Evolutionary conservation across 495 filamentous ascomycete genomes (phyloP), one percentile per base, ranked within the genome.

Genomic region (Aspergillus sclerotiicarbonarius): DNA sequence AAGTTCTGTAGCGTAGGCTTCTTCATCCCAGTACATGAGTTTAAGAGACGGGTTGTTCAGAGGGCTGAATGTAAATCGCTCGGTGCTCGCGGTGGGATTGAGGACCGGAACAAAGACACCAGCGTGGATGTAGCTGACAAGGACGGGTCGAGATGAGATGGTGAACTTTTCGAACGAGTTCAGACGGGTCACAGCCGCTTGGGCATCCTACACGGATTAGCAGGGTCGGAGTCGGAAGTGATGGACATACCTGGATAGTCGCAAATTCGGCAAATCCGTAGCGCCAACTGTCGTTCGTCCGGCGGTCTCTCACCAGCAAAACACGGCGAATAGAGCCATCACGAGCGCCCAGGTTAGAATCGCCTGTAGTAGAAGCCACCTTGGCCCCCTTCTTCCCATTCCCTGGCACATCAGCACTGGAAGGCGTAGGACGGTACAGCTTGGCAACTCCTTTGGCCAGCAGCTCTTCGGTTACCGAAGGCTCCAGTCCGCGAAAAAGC

Each of bases 251-350:
- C 63, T 80, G 74, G 29, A 81, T 71, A 31, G 70, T 89, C n/a
- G 82, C 84, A 66, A 93, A 96, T 68, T 96, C 92, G 20, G 89
- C 92, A 67, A 96, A 96, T 0, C 91, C 92, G 63, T 90, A 96
- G 48, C 87, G 83, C 86, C 90, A 92, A 56, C 87, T 92, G 51
- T 92, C 88, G 55, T 90, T 84, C 18, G 77, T 87, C 47, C 78
- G 80, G 58, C 88, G 80, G 63, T 94, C 89, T 48, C 90, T 83
- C 58, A 95, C 86, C 9, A 96, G 75, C 45, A 96, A 78, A 10
- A 96, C 83, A 51, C 92, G 87, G 21, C 86, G 82, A 12, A 96
- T 71, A 21, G 88, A 89, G 15, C 88, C 87, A 29, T 90, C 84
- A 37, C 82, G 84, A 7, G 92, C 92, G 39, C 92, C 92, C 4